Percentiles rank a stretch among this genome's conserved stretches.
phyloP scores from a whole-genome alignment of 768 basidiomycete genomes.

The Mycena venus region DNA sequence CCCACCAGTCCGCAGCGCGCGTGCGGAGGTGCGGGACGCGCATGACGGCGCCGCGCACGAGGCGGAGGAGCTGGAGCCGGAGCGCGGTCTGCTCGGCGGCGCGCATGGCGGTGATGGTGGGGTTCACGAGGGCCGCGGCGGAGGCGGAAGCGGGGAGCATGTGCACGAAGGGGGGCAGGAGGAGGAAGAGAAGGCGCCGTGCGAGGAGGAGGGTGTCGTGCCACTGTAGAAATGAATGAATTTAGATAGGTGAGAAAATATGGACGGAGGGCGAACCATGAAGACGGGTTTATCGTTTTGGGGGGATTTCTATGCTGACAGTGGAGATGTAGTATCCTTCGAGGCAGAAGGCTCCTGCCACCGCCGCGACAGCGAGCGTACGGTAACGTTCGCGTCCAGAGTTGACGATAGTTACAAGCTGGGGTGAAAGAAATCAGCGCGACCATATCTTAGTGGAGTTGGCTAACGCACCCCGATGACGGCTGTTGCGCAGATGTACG shows the following conservation, averaged over 20 bases:
- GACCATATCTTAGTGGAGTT: background rate
- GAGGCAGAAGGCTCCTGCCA: slow-evolving; percentile 43
- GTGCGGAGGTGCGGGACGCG: slow-evolving; percentile 63
- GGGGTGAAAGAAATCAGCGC: background rate
- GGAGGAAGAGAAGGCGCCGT: slow-evolving; percentile 72
- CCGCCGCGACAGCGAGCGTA: slow-evolving; percentile 60
- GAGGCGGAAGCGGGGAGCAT: slow-evolving; percentile 53
- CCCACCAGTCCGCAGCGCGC: slow-evolving; percentile 70
- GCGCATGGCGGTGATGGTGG: slow-evolving; percentile 44
- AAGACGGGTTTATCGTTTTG: slow-evolving; percentile 49
- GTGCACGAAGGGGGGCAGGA: slow-evolving; percentile 66
- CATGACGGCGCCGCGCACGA: slow-evolving; percentile 69
- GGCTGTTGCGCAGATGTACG: slow-evolving; percentile 70
- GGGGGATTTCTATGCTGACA: slow-evolving; percentile 60
- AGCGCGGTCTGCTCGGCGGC: slow-evolving; percentile 49
- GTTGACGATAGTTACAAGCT: slow-evolving; percentile 56
- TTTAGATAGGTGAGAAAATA: background rate
- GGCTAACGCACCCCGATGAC: slow-evolving; percentile 60
- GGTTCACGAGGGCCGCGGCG: slow-evolving; percentile 46
- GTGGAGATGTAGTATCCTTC: slow-evolving; percentile 70
- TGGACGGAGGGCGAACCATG: slow-evolving; percentile 49
- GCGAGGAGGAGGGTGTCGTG: slow-evolving; percentile 69
- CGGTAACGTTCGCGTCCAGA: slow-evolving; percentile 59
- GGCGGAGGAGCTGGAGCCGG: slow-evolving; percentile 68
- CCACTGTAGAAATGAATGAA: slow-evolving; percentile 67